Base-by-base conservation (phyloP, 108 stramenopile genomes). In the Nitzschia sp. region DNA sequence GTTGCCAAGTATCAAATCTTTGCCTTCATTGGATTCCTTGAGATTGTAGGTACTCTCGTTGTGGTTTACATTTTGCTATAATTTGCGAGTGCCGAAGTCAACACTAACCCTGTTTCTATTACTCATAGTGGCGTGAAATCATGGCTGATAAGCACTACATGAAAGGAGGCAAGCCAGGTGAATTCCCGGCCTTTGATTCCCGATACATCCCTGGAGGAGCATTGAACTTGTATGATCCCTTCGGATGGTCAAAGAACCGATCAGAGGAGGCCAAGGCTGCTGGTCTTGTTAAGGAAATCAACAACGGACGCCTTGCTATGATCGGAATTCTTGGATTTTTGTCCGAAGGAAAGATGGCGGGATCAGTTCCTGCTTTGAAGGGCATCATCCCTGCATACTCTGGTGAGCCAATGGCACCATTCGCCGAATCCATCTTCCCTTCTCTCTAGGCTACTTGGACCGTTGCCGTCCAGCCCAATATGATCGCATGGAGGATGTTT, bases 1-100 rank as follows among this genome's bases (percentile, higher is more conserved):
- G 75, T 79, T 15, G 83, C 87, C 69, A 91, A 87, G 84, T 88
- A 85, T 81, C 90, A 91, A 77, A 91, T 91, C 80, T 81, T 91
- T 68, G 75, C 79, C 36, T 88, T 91, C 73, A 65, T 91, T 58
- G 90, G 90, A 33, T 88, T 91, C 80, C 70, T 91, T 26, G 90
- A 91, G 72, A 80, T 84, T 75, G 86, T 71, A 71, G 44, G 69
- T 60, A 78, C 68, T 68, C 16, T 59, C 19, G 3, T 50, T n/a
- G 48, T 21, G 21, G 21, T 8, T 50, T 6, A 41, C 38, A 5
- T 50, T 50, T 50, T 50, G 19, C 16, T 50, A 11, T 11, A n/a
- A n/a, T n/a, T n/a, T n/a, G n/a, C n/a, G n/a, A n/a, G n/a, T n/a
- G n/a, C n/a, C n/a, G n/a, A n/a, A n/a, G n/a, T n/a, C n/a, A n/a